A percentile compares a stretch with the other conserved stretches of the same genome.
These are phyloP conservation scores for Backusella tarrabulga DNA, from an alignment of 192 early-diverging fungal genomes.

Conservation along the genomic window DNA sequence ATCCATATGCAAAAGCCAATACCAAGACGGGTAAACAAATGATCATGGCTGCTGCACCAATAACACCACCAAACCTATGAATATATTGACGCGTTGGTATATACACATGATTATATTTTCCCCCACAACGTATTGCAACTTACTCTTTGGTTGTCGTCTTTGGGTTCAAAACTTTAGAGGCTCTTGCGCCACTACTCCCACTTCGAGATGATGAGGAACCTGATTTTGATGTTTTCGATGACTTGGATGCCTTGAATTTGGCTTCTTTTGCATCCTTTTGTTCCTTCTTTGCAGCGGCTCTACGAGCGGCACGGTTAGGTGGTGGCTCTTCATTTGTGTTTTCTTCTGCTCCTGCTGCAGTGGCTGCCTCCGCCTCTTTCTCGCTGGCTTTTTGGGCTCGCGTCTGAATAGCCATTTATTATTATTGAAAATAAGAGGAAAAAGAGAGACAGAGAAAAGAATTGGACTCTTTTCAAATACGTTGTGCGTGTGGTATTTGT, in stretches of 20 bases:
- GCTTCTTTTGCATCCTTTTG: not conserved
- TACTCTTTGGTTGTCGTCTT: slow-evolving; percentile 71
- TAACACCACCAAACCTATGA: slow-evolving; percentile 63
- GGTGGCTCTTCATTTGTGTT: not conserved
- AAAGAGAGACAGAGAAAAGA: not conserved
- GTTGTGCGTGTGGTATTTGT: not conserved
- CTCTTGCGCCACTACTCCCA: no score
- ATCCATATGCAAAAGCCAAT: slow-evolving; percentile 44
- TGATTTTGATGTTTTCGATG: not conserved
- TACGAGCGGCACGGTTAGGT: slow-evolving; percentile 6
- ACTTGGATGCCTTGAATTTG: not conserved
- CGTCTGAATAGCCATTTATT: not conserved
- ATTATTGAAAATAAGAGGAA: not conserved
- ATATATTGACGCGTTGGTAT: not conserved
- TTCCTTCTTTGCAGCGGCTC: slow-evolving; percentile 3
- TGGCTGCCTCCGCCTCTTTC: not conserved
- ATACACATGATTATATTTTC: not conserved
- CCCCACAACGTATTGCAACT: not conserved
- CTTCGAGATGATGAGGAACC: not conserved
- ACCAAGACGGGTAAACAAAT: slow-evolving; percentile 42
- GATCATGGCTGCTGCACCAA: slow-evolving; percentile 59
- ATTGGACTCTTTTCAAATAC: not conserved
- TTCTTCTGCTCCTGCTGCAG: not conserved
- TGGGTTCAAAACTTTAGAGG: slow-evolving; percentile 48
- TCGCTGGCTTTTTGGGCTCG: not conserved